Evolutionary conservation across 257 asterid species (phyloP).

Genomic region (Ocimum tenuiflorum): DNA sequence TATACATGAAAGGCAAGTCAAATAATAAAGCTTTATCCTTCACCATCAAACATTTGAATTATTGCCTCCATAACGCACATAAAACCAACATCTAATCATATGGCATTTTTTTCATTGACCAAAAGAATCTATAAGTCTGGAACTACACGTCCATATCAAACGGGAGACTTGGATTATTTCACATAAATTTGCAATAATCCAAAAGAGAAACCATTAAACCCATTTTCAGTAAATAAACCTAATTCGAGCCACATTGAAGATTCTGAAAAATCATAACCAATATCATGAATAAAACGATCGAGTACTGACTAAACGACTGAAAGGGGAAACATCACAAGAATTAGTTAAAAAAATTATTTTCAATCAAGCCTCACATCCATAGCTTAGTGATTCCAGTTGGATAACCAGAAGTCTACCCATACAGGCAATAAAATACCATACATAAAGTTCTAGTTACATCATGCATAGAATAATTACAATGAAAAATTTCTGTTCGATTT

Average conservation of each 20-base stretch:
- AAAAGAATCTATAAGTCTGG: not conserved
- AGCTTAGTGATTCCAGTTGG: too few species aligned
- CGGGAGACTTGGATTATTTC: too few species aligned
- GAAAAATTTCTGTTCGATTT: not conserved
- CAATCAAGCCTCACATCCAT: too few species aligned
- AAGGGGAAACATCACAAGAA: too few species aligned
- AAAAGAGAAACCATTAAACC: too few species aligned
- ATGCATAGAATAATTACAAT: not conserved
- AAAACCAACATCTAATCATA: not conserved
- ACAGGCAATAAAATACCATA: not conserved
- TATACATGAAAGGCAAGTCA: not conserved
- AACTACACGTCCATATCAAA: not conserved
- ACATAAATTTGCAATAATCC: too few species aligned
- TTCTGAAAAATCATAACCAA: not conserved
- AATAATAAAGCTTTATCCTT: not conserved
- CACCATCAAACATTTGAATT: not conserved
- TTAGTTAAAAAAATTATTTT: too few species aligned
- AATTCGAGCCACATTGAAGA: not conserved
- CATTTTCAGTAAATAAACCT: too few species aligned
- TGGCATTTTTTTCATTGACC: not conserved
- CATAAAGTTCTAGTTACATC: not conserved
- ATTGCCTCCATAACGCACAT: not conserved
- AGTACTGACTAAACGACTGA: too few species aligned
- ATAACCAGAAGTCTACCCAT: not conserved
- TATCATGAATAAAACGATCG: too few species aligned